Conservation (phyloP, 495 filamentous ascomycete genomes). For the Parathielavia hyrcaniae region DNA sequence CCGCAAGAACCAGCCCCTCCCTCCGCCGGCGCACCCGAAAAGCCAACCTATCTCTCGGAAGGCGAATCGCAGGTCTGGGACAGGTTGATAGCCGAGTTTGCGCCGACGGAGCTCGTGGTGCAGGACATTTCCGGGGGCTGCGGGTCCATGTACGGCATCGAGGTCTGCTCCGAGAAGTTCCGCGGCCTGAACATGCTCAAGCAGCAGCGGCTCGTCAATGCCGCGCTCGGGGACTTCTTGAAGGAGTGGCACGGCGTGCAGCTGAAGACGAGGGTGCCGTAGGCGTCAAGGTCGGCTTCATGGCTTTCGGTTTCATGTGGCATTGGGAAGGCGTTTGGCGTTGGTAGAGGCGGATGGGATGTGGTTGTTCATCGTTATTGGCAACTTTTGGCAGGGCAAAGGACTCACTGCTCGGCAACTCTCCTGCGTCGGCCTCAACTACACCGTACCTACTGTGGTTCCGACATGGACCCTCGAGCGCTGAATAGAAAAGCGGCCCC, state of each 20-base stretch:
- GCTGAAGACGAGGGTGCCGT: conserved; percentile 53
- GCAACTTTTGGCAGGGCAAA: no score
- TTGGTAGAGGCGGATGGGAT: background rate
- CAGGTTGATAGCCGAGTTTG: conserved; percentile 36
- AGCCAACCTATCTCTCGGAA: conserved; percentile 38
- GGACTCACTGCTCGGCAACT: no score
- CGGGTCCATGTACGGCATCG: conserved; percentile 71
- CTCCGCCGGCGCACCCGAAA: conserved; percentile 21
- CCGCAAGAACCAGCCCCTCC: background rate
- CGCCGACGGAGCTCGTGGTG: conserved; percentile 50
- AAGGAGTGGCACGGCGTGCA: conserved; percentile 73
- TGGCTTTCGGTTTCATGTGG: background rate
- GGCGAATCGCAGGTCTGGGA: conserved; percentile 46
- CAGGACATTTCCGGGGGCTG: conserved; percentile 74
- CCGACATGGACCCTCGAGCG: no score
- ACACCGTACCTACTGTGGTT: no score
- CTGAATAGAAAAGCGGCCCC: no score
- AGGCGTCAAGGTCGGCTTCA: background rate
- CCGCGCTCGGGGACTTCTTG: conserved; percentile 59
- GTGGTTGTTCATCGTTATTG: background rate
- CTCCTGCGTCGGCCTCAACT: no score
- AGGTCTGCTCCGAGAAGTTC: conserved; percentile 60
- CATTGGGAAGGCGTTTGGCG: conserved; percentile 1
- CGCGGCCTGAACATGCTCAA: conserved; percentile 59
- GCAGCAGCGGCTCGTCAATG: conserved; percentile 68